Evolutionary conservation across 441 rosid genomes (phyloP).

Genomic region (Adansonia madagascariensis): DNA sequence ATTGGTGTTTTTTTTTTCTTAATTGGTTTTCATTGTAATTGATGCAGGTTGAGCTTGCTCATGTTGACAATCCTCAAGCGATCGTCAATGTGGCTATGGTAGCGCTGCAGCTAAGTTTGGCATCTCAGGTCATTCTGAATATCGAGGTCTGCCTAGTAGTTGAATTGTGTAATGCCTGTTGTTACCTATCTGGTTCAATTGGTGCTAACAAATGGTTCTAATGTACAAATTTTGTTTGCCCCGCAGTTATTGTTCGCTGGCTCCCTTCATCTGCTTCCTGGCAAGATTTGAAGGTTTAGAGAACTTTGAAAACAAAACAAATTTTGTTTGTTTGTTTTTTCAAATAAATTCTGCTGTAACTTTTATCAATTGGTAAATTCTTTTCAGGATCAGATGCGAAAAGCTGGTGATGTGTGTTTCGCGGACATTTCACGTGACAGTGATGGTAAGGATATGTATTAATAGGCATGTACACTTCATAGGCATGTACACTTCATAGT

Average conservation of each 20-base stretch:
- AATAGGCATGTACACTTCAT: background rate
- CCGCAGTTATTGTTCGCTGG: constrained; percentile 62
- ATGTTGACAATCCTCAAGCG: constrained; percentile 89
- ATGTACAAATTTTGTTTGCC: background rate
- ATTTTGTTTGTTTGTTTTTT: background rate
- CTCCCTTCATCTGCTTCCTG: constrained; percentile 87
- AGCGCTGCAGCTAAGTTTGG: constrained; percentile 67
- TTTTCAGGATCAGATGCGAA: constrained; percentile 75
- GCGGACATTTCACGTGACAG: constrained; percentile 72
- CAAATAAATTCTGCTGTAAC: background rate
- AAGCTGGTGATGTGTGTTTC: constrained; percentile 78
- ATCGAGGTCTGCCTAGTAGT: constrained; percentile 61
- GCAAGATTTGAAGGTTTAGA: constrained; percentile 80
- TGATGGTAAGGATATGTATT: constrained; percentile 33
- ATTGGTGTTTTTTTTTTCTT: background rate
- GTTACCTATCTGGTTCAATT: background rate
- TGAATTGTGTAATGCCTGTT: background rate
- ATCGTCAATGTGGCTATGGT: constrained; percentile 73
- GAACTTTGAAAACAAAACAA: background rate
- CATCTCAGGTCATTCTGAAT: constrained; percentile 77
- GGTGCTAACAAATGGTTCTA: background rate
- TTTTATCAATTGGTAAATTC: background rate
- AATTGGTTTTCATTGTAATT: constrained; percentile 22
- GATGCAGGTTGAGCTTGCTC: constrained; percentile 93
- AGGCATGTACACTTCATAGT: background rate